Evolutionary conservation across 768 basidiomycete species (phyloP).

Genomic region (Kwoniella dejecticola): DNA sequence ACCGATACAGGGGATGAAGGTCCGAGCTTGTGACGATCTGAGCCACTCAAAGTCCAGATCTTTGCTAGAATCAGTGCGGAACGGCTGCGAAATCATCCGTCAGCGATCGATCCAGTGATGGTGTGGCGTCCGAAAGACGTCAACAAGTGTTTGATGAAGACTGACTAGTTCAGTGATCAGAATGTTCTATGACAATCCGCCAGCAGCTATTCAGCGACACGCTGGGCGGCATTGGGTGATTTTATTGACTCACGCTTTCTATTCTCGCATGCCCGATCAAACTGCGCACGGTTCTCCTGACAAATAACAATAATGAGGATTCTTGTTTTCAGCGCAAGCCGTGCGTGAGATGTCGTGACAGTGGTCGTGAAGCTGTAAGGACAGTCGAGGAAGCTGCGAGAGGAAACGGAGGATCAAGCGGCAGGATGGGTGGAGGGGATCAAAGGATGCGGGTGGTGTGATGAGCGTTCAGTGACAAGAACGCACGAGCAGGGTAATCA

Average conservation of each 20-base stretch:
- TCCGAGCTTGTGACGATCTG: neutral
- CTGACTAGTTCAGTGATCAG: neutral
- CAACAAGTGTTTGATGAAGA: neutral
- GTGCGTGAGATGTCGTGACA: neutral
- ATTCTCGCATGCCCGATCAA: too few species aligned
- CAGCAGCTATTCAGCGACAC: too few species aligned
- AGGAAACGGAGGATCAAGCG: neutral
- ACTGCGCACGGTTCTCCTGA: too few species aligned
- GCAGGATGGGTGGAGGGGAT: neutral
- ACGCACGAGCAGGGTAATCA: too few species aligned
- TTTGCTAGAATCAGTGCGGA: neutral
- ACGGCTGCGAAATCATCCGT: neutral
- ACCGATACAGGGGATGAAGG: neutral
- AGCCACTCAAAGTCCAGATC: neutral
- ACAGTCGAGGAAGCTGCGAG: too few species aligned
- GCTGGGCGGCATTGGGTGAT: too few species aligned
- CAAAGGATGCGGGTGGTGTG: neutral
- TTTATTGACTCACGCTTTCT: too few species aligned
- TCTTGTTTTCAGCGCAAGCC: too few species aligned
- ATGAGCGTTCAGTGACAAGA: neutral
- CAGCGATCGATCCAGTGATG: neutral
- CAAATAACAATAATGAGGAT: neutral
- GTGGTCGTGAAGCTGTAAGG: neutral
- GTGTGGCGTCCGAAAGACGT: neutral
- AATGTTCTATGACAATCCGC: too few species aligned